A percentile compares a stretch with the other conserved stretches of the same genome.
Conservation (phyloP, 2,329 filamentous ascomycete species). For the Ramularia collo-cygni region DNA sequence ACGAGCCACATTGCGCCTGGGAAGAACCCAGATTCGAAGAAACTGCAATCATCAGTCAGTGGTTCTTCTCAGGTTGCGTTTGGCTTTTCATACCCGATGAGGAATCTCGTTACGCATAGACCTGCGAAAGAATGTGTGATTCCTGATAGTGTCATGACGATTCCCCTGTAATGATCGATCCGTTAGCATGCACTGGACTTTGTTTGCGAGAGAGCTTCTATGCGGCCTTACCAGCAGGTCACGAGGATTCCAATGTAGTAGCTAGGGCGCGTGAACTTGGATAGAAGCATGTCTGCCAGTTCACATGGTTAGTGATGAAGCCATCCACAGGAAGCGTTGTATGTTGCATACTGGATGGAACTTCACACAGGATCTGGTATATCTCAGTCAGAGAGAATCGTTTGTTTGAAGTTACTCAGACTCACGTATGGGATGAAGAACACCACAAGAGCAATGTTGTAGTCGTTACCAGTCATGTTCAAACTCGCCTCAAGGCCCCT, state of each 20-base stretch:
- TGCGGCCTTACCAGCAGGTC: too few relatives aligned
- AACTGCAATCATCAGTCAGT: too few relatives aligned
- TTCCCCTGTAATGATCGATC: too few relatives aligned
- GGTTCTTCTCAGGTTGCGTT: too few relatives aligned
- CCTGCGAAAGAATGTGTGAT: conserved; percentile 67
- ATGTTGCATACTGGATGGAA: too few relatives aligned
- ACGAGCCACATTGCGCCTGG: conserved; percentile 32
- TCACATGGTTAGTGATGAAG: too few relatives aligned
- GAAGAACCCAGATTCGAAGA: conserved; percentile 60
- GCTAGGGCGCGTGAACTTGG: conserved; percentile 27
- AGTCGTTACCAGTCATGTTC: conserved; percentile 38
- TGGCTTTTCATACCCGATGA: too few relatives aligned
- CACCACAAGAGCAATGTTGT: conserved; percentile 46
- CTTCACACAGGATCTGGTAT: conserved; percentile 30
- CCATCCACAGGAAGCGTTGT: too few relatives aligned
- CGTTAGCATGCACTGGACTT: too few relatives aligned
- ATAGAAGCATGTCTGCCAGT: conserved; percentile 20
- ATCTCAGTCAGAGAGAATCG: too few relatives aligned
- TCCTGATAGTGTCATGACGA: conserved; percentile 33
- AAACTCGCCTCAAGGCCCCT: conserved; percentile 29
- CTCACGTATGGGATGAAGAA: conserved; percentile 47
- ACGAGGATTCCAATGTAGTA: conserved; percentile 23
- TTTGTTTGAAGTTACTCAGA: too few relatives aligned
- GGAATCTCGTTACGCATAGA: conserved; percentile 70
- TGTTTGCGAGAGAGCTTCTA: too few relatives aligned